Evolutionary conservation across 768 basidiomycete genomes (phyloP), one percentile per base, ranked within the genome.

Genomic region (Mycena olivaceomarginata): DNA sequence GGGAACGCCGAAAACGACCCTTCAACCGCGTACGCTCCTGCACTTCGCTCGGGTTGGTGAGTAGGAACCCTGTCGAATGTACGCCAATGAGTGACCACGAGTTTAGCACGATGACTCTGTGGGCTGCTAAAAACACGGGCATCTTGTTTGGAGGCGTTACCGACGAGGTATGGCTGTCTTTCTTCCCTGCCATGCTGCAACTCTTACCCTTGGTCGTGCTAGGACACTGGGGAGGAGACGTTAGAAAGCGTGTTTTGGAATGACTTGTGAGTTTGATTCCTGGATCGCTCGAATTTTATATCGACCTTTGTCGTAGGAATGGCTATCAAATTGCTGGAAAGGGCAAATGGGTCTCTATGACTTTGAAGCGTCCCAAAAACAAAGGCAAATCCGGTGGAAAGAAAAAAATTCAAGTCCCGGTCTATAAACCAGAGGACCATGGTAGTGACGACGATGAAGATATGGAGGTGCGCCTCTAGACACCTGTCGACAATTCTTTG

Each of bases 211-310:
- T 31, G 31, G 31, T 31, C 31, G 3, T 31, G 31, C 6, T 18
- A 53, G 76, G 97, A 98, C 79, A 92, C 89, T 22, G 90, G 91
- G 48, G 97, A 98, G 83, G 97, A 98, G 81, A 92, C 90, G 4
- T 83, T 98, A 77, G 94, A 96, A 73, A 96, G 95, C 76, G 89
- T 93, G 2, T 98, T 98, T 83, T 95, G 94, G 89, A 96, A 97
- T 76, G 97, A 98, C 80, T 77, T 98, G 95, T 96, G 76, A 77
- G 92, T 84, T 25, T 25, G 4, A 56, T 67, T 67, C 60, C 13
- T 20, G 45, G 43, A 22, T 64, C 8, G n/a, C 7, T 20, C 20
- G 56, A 63, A 2, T 18, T 2, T 4, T 16, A 18, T 56, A 46
- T 22, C 65, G n/a, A 72, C n/a, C 5, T 37, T 2, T 10, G 37